Conservation (phyloP, 495 filamentous ascomycete genomes). For the Aspergillus sclerotioniger region DNA sequence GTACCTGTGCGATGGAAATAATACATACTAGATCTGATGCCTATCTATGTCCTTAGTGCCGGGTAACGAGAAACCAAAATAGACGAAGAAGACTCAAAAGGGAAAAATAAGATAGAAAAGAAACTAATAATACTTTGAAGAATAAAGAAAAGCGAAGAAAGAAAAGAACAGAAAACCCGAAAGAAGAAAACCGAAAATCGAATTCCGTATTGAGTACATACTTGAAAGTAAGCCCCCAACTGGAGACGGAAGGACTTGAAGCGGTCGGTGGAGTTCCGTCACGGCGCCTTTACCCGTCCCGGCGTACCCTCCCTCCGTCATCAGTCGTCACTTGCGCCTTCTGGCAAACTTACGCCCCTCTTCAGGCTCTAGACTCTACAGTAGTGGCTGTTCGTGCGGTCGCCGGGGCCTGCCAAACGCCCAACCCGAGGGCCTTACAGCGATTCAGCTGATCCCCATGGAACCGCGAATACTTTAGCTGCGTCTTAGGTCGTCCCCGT, state of each 20-base stretch:
- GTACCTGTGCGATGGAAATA: no score
- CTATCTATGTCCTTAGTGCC: no score
- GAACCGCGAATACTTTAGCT: slow-evolving; percentile 26
- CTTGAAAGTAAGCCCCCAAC: slow-evolving; percentile 11
- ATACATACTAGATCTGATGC: no score
- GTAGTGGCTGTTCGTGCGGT: slow-evolving; percentile 17
- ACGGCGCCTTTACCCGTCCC: slow-evolving; percentile 33
- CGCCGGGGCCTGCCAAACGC: slow-evolving; percentile 24
- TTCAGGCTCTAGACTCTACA: slow-evolving; percentile 23
- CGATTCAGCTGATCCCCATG: slow-evolving; percentile 38
- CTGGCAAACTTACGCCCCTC: slow-evolving; percentile 20
- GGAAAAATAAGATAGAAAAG: no score
- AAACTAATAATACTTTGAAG: no score
- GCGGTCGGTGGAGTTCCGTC: slow-evolving; percentile 24
- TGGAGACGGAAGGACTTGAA: slow-evolving; percentile 24
- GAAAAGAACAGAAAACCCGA: background rate
- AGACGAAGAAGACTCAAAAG: no score
- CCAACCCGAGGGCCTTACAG: slow-evolving; percentile 21
- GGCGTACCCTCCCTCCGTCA: slow-evolving; percentile 25
- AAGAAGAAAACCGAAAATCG: background rate
- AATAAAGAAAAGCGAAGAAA: background rate
- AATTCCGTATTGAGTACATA: no score
- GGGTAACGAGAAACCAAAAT: no score
- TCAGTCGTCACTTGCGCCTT: slow-evolving; percentile 22
- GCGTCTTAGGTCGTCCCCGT: slow-evolving; percentile 31